A percentile compares a stretch with the other conserved stretches of the same genome.
Evolutionary conservation across 768 basidiomycete genomes (phyloP).

Genomic region (Collybia nuda): DNA sequence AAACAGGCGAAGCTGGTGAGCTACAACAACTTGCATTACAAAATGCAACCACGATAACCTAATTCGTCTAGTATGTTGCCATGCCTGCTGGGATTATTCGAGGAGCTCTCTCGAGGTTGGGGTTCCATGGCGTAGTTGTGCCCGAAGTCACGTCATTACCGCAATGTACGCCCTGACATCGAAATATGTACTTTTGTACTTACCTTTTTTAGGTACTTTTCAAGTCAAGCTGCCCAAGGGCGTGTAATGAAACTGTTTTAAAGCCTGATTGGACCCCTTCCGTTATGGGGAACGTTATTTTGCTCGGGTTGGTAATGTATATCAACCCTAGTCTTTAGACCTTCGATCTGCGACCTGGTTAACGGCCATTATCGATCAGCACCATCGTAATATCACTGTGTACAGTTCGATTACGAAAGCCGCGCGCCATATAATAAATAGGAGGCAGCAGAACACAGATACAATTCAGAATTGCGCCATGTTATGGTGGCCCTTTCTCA

Average conservation of each 20-base stretch:
- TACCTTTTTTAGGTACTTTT: slow-evolving; percentile 61
- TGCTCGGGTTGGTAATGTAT: too few relatives aligned
- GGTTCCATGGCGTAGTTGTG: slow-evolving; percentile 69
- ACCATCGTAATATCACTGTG: too few relatives aligned
- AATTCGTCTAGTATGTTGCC: slow-evolving; percentile 62
- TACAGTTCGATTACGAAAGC: too few relatives aligned
- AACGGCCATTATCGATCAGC: too few relatives aligned
- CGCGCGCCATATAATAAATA: too few relatives aligned
- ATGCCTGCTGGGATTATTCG: slow-evolving; percentile 84
- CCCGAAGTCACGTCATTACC: slow-evolving; percentile 82
- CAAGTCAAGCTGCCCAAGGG: slow-evolving; percentile 79
- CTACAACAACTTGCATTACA: neutral
- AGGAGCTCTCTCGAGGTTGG: slow-evolving; percentile 78
- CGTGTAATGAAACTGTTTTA: slow-evolving; percentile 19
- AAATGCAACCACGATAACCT: neutral
- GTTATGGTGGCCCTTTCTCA: too few relatives aligned
- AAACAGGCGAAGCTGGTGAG: slow-evolving; percentile 70
- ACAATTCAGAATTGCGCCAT: too few relatives aligned
- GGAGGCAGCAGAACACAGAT: too few relatives aligned
- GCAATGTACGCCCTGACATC: slow-evolving; percentile 58
- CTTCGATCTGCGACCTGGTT: too few relatives aligned
- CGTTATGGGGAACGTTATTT: too few relatives aligned
- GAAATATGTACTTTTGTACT: neutral
- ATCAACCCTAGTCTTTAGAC: too few relatives aligned
- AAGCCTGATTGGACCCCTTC: too few relatives aligned